Base-by-base conservation (phyloP, 306 rosid genomes). In the Rosa lucieae region DNA sequence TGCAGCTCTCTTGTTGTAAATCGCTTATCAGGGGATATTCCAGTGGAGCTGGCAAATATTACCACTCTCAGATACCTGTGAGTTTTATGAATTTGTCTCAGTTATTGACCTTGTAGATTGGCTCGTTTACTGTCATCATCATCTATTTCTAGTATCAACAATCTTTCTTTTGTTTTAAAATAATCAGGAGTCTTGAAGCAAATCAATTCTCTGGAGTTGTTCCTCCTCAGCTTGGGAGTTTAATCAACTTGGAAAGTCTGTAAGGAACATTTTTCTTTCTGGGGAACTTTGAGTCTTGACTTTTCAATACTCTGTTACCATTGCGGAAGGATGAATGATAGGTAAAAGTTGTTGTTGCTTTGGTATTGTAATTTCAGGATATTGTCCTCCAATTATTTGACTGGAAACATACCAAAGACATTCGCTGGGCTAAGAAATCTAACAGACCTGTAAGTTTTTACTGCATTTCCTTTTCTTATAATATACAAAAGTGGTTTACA, bases 11-110 rank as follows among this genome's bases (percentile, higher is more conserved):
- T 94, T 80, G 80, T 85, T 47, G 97, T 77, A 63, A 94, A 94
- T 85, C 91, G 90, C 72, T 75, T 94, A 69, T 92, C 98, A 13
- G 98, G 98, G 76, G 84, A 82, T 83, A 89, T 94, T 89, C 97
- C 98, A 20, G 77, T 74, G 85, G 91, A 72, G 82, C 77, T 94
- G 88, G 89, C 89, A 83, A 87, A 85, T 63, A 88, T 94, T 80
- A 84, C 88, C 11, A 81, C 88, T 80, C 88, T 94, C 68, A 83
- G 51, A 35, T 73, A 70, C 82, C 86, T 94, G 98, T 94, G 88
- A 78, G 94, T 84, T 42, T 48, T 75, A 18, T 42, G 3, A 23
- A 23, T 29, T 80, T 86, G 17, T 62, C 75, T 52, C 52, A 32
- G 37, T 32, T 5, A 0, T 46, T 49, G 76, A 23, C 70, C 15